Conservation (phyloP, 2,329 filamentous ascomycete genomes). For the Emmonsiellopsis sp. region DNA sequence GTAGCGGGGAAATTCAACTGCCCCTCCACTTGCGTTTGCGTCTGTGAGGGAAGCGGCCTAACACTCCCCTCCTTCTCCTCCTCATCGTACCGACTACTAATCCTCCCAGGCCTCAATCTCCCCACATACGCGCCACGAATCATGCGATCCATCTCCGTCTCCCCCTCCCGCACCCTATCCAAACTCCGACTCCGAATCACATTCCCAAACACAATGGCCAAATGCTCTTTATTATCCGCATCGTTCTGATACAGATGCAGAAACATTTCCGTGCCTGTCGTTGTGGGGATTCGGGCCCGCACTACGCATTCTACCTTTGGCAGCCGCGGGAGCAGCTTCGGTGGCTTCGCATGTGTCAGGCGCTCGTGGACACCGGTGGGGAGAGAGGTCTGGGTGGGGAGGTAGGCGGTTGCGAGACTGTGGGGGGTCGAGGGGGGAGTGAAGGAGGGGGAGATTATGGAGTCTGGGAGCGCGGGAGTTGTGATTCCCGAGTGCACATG, state of each 20-base stretch:
- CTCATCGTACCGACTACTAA: slow-evolving; percentile 57
- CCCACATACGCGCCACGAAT: slow-evolving; percentile 89
- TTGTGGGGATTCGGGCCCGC: slow-evolving; percentile 88
- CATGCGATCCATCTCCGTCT: slow-evolving; percentile 60
- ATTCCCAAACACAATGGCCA: slow-evolving; percentile 92
- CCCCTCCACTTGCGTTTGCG: slow-evolving; percentile 5
- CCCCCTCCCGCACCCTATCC: slow-evolving; percentile 34
- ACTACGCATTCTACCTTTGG: slow-evolving; percentile 90
- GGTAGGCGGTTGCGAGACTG: slow-evolving; percentile 25
- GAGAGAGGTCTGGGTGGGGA: slow-evolving; percentile 21
- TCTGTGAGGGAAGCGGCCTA: slow-evolving; percentile 12
- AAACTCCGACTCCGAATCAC: slow-evolving; percentile 64
- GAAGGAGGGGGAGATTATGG: slow-evolving; percentile 45
- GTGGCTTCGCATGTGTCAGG: slow-evolving; percentile 44
- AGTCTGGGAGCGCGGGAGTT: slow-evolving; percentile 42
- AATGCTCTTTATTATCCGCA: slow-evolving; percentile 87
- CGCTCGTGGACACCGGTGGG: slow-evolving; percentile 15
- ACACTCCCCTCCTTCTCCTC: slow-evolving; percentile 11
- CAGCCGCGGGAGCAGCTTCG: slow-evolving; percentile 63
- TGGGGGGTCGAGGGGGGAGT: slow-evolving; percentile 35
- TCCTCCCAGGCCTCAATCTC: slow-evolving; percentile 74
- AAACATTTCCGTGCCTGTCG: slow-evolving; percentile 90
- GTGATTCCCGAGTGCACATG: slow-evolving; percentile 5
- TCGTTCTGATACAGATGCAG: slow-evolving; percentile 90
- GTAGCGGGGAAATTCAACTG: too few relatives aligned